Evolutionary conservation across 1,284 basidiomycete genomes (phyloP).

Genomic region (Sporisorium scitamineum): DNA sequence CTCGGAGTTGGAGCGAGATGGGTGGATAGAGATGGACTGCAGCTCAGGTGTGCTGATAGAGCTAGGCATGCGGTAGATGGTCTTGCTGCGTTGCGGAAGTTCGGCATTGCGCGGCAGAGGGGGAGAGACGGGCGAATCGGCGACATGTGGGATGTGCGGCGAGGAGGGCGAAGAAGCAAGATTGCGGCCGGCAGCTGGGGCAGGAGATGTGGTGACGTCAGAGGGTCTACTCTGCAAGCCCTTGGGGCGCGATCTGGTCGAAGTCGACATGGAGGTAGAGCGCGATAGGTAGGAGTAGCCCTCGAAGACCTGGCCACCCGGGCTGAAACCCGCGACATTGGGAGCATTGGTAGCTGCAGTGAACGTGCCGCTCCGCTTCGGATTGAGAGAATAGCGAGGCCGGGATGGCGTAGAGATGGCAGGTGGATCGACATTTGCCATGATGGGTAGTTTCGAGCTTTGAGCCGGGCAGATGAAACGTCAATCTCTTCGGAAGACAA

Average conservation of each 20-base stretch:
- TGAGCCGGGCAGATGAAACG: background rate
- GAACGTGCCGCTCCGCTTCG: constrained; percentile 32
- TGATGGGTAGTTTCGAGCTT: background rate
- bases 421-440: constrained; percentile 28
- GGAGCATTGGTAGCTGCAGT: constrained; percentile 11
- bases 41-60: constrained; percentile 32
- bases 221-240: constrained; percentile 36
- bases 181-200: constrained; percentile 2
- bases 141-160: constrained; percentile 7
- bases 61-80: constrained; percentile 29
- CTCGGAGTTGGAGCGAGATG: constrained; percentile 28
- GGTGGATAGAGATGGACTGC: constrained; percentile 3
- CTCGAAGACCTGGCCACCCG: constrained; percentile 56
- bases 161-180: constrained; percentile 28
- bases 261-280: constrained; percentile 57
- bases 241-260: constrained; percentile 53
- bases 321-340: constrained; percentile 58
- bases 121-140: constrained; percentile 13
- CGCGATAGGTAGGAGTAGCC: constrained; percentile 62
- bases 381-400: constrained; percentile 32
- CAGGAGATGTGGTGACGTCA: constrained; percentile 3
- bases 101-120: constrained; percentile 12
- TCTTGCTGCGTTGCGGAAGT: constrained; percentile 28
- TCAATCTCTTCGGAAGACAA: background rate
- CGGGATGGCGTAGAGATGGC: constrained; percentile 50